Evolutionary conservation across 1,284 basidiomycete species (phyloP), one percentile per base, ranked within the genome.

Genomic region (Puccinia sorghi): DNA sequence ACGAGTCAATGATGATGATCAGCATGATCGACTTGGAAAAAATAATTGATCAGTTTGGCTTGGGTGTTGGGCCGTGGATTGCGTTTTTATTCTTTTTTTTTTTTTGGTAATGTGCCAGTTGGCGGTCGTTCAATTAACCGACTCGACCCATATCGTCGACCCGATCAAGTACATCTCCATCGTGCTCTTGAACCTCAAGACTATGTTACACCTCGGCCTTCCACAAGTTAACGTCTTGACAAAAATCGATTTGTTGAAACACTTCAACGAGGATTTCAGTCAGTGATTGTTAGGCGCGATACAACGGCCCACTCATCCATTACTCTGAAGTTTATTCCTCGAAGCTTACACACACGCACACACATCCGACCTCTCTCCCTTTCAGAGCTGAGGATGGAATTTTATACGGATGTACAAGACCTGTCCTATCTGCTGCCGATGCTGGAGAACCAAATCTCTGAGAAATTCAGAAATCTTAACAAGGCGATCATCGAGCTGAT

Each of bases 401-500:
- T 93, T 85, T 99, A 99, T 84, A 98, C 97, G 56, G 93, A 99
- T 85, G 96, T 97, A 0, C 94, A 97, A 85, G 95, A 99, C 84
- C 87, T 99, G 0, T 91, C 91, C 0, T 92, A 98, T 84, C 89
- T 99, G 7, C 89, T 93, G 81, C 91, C 90, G 79, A 86, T 89
- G 0, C 89, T 97, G 22, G 84, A 86, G 37, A 79, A 79, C 12
- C 80, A 81, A 61, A 82, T 82, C 8, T 67, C 59, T 8, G 63
- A 54, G 8, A 80, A 74, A 76, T 95, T 90, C 82, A 86, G 88
- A 0, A 90, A 90, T 17, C 86, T 99, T 61, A 99, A 97, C 84
- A 89, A 91, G 87, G 91, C 92, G 0, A 91, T 98, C 83, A 92
- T 93, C 80, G 94, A 93, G 46, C 85, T 99, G 27, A 90, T 99